Evolutionary conservation across 2,329 filamentous ascomycete species (phyloP), one percentile per base, ranked within the genome.

Genomic region (Shiraia sp.): DNA sequence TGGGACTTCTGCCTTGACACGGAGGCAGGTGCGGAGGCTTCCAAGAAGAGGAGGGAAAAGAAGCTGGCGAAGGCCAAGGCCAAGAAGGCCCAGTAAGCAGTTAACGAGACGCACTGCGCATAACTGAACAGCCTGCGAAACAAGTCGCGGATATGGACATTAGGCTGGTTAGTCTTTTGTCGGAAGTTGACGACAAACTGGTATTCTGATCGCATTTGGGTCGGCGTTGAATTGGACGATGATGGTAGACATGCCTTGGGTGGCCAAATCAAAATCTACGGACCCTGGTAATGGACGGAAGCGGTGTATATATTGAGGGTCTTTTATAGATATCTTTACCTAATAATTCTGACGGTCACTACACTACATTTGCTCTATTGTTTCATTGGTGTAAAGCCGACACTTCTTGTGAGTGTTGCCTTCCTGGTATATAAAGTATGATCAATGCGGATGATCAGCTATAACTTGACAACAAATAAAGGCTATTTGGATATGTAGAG

Each of bases 1-100:
- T 99, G 93, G 93, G 93, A 99, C 76, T 95, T 87, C 71, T 71
- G 85, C 59, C 80, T 97, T 56, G 91, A 96, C 73, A 99, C 93
- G 49, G 92, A 99, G 79, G 89, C 89, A 52, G 90, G 88, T 38
- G 82, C 88, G 26, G 92, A 95, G 72, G 89, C 92, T 28, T 81
- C 87, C 60, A 91, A 90, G 83, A 81, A 79, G 66, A 85, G 91
- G 66, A 82, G 90, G 46, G 90, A 93, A 72, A 83, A 77, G 72
- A 91, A 88, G 81, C 62, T 88, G 36, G 80, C 81, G 10, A 59
- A 61, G 42, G 40, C 81, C n/a, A 59, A 61, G 42, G 38, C 46
- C 29, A 54, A 46, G 40, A 90, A 90, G 79, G 75, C 76, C 2
- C 54, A 63, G 55, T 69, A 66, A 55, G 2, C 54, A 63, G 55